Evolutionary conservation across 768 basidiomycete species (phyloP).

Genomic region (Termitomyces sp.): DNA sequence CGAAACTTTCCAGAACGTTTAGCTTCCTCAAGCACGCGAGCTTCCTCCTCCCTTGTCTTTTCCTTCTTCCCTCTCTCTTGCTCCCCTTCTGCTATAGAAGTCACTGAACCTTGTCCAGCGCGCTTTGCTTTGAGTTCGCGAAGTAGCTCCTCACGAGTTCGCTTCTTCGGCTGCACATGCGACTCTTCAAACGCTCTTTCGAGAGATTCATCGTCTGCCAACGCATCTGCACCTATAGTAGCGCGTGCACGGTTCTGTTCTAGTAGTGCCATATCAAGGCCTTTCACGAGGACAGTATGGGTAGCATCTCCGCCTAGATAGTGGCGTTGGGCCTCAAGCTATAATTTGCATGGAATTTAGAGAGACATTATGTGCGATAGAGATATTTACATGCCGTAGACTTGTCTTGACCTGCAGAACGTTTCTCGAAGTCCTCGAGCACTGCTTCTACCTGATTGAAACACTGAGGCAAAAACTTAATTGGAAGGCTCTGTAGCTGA

Average conservation of each 20-base stretch:
- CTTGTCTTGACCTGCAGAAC: slow-evolving; percentile 52
- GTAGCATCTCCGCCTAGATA: slow-evolving; percentile 83
- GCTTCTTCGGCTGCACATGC: slow-evolving; percentile 42
- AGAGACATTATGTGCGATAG: neutral
- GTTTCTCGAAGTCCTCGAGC: slow-evolving; percentile 74
- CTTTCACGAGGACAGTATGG: slow-evolving; percentile 85
- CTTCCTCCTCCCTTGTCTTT: slow-evolving; percentile 24
- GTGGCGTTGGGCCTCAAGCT: slow-evolving; percentile 70
- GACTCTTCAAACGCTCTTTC: slow-evolving; percentile 57
- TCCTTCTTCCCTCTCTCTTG: slow-evolving; percentile 17
- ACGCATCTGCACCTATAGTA: slow-evolving; percentile 27
- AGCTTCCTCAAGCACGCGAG: slow-evolving; percentile 31
- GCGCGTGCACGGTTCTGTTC: slow-evolving; percentile 76
- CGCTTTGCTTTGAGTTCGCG: slow-evolving; percentile 66
- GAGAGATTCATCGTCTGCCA: slow-evolving; percentile 74
- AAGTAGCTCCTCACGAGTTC: slow-evolving; percentile 74
- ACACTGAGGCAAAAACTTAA: neutral
- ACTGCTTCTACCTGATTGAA: slow-evolving; percentile 66
- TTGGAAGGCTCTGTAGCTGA: slow-evolving; percentile 6
- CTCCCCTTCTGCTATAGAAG: slow-evolving; percentile 1
- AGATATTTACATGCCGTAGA: slow-evolving; percentile 38
- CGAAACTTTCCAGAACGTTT: slow-evolving; percentile 48
- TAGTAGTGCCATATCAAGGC: slow-evolving; percentile 81
- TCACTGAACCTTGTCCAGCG: slow-evolving; percentile 13
- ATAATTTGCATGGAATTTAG: neutral